These are phyloP conservation scores for Fraxinus floribunda DNA, from an alignment of 305 asterid species.

Conservation along the genomic window DNA sequence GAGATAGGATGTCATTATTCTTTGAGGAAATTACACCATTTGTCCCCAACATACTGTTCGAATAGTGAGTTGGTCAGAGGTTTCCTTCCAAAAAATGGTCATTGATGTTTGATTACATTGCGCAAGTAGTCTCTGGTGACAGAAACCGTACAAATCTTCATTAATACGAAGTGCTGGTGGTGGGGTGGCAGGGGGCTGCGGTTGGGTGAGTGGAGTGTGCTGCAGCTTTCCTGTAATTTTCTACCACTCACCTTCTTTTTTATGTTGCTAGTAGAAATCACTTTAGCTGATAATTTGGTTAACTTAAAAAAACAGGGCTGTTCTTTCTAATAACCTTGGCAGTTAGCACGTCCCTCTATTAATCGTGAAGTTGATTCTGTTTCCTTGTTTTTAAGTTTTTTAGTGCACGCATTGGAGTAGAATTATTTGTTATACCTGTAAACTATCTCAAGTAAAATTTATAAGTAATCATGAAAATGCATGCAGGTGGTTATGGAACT, in stretches of 20 bases:
- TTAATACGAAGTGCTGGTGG: background rate
- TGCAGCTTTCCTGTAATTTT: background rate
- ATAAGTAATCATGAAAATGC: background rate
- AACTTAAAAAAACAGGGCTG: conserved; percentile 8
- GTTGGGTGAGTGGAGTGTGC: background rate
- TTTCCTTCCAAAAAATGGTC: background rate
- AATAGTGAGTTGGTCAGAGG: background rate
- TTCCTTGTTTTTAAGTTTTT: background rate
- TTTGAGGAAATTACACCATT: conserved; percentile 3
- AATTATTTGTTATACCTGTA: background rate
- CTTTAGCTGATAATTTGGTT: background rate
- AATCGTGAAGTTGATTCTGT: conserved; percentile 13
- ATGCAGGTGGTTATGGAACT: conserved; percentile 93
- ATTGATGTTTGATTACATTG: background rate
- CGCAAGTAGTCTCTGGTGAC: background rate
- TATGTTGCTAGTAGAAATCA: background rate
- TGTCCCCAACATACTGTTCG: background rate
- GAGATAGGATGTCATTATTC: conserved; percentile 19
- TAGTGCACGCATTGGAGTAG: background rate
- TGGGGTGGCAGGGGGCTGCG: background rate
- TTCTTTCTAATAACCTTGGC: background rate
- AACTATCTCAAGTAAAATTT: background rate
- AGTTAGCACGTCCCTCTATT: background rate
- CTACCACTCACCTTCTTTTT: background rate
- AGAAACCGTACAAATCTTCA: background rate